A percentile compares a stretch with the other conserved stretches of the same genome.
phyloP scores from a whole-genome alignment of 1,284 basidiomycete species.

The Chalciporus sp. region DNA sequence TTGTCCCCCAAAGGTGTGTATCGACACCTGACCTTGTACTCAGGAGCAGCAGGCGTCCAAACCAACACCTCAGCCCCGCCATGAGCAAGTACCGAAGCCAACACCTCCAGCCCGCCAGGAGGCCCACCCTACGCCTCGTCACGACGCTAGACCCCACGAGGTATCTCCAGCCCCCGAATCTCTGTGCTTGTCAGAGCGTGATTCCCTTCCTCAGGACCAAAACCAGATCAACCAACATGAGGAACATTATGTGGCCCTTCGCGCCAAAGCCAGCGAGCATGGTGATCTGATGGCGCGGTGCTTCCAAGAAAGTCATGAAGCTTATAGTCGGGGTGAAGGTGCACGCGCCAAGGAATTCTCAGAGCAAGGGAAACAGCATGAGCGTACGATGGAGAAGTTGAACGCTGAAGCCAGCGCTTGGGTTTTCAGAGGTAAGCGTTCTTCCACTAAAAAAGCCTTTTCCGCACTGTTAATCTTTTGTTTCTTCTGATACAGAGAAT shows the following conservation, averaged over 20 bases:
- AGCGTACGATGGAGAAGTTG: slow-evolving; percentile 77
- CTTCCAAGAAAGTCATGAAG: slow-evolving; percentile 69
- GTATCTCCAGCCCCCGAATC: slow-evolving; percentile 9
- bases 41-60: slow-evolving; percentile 20
- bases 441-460: background rate
- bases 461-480: background rate
- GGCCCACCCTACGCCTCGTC: slow-evolving; percentile 11
- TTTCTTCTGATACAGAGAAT: slow-evolving; percentile 59
- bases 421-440: slow-evolving; percentile 76
- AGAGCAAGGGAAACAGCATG: slow-evolving; percentile 82
- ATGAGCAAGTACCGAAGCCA: slow-evolving; percentile 14
- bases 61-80: slow-evolving; percentile 16
- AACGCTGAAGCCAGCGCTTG: slow-evolving; percentile 88
- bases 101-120: slow-evolving; percentile 10
- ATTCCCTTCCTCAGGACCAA: slow-evolving; percentile 46
- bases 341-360: slow-evolving; percentile 84
- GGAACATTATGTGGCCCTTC: slow-evolving; percentile 66
- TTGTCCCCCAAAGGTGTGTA: background rate
- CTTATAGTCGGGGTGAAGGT: slow-evolving; percentile 74
- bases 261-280: slow-evolving; percentile 73
- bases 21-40: slow-evolving; percentile 3
- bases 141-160: slow-evolving; percentile 14
- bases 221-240: slow-evolving; percentile 73
- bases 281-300: slow-evolving; percentile 73
- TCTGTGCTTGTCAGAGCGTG: background rate